phyloP scores from a whole-genome alignment of 2,329 filamentous ascomycete species.

The Beauveria bassiana region DNA sequence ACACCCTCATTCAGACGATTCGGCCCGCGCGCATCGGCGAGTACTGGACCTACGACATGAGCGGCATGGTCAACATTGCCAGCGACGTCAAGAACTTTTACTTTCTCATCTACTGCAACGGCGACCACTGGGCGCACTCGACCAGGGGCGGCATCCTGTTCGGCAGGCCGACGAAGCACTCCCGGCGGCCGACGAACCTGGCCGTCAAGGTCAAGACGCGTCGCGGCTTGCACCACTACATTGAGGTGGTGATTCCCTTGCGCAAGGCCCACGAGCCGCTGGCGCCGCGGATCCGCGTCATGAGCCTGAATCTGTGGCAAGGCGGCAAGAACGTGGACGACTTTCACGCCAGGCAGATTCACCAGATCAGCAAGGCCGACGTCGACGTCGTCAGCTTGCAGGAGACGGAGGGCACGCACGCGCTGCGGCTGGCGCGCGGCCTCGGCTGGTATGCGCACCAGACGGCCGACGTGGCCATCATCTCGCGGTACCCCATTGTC shows the following conservation, averaged over 20 bases:
- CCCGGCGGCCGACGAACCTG: constrained; percentile 15
- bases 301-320: constrained; percentile 33
- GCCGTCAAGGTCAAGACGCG: constrained; percentile 19
- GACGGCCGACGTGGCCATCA: constrained; percentile 24
- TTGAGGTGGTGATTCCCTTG: constrained; percentile 12
- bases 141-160: constrained; percentile 24
- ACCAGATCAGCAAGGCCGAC: constrained; percentile 22
- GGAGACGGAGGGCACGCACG: constrained; percentile 25
- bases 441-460: constrained; percentile 32
- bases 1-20: constrained; percentile 23
- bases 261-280: constrained; percentile 19
- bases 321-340: constrained; percentile 29
- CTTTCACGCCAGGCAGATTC: constrained; percentile 31
- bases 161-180: constrained; percentile 24
- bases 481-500: constrained; percentile 32
- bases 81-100: constrained; percentile 21
- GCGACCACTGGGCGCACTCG: constrained; percentile 25
- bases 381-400: constrained; percentile 32
- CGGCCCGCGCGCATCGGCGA: constrained; percentile 29
- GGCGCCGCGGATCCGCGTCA: constrained; percentile 25
- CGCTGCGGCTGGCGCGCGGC: constrained; percentile 26
- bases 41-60: constrained; percentile 23
- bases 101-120: constrained; percentile 16
- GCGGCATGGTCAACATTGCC: constrained; percentile 24
- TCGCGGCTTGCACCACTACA: no score